Base-by-base conservation (phyloP, 768 basidiomycete genomes). In the Vararia minispora region DNA sequence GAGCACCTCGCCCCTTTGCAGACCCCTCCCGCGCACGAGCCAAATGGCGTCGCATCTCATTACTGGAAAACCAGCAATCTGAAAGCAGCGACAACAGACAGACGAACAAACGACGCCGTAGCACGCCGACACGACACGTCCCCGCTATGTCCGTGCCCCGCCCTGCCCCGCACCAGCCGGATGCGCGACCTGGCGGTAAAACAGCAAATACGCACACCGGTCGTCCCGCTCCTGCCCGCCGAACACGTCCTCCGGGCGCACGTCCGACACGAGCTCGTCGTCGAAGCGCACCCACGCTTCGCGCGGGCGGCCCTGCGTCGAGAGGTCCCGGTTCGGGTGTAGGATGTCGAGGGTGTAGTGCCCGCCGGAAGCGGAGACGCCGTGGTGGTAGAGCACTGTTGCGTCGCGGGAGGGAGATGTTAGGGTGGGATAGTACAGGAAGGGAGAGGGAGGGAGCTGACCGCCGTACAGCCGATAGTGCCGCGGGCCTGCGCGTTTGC, bases 321-420 rank as follows among this genome's bases (percentile, higher is more conserved):
- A 29, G 8, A 68, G 61, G 55, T 69, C 73, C 25, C 78, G 68
- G 46, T 72, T 72, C 3, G 81, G 83, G 48, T 87, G 80, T 2
- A 92, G 63, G 8, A 92, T 83, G 50, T 90, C 84, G 33, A 94
- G 73, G 2, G 92, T 98, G 62, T 97, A 98, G 58, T 97, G 94
- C 1, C 94, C 94, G 3, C 91, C 90, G 1, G 80, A 79, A 0
- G 94, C 89, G 6, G 86, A 85, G 21, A 69, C 64, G 2, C 94
- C 94, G 48, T 99, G 92, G 56, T 99, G 94, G 58, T 97, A 97
- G 10, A 97, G 61, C 7, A 79, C 94, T 86, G 46, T 3, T 35
- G 21, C 9, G n/a, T n/a, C n/a, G n/a, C n/a, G n/a, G n/a, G n/a
- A n/a, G n/a, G 18, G 33, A 37, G 8, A 12, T 13, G 24, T 9